A percentile compares a stretch with the other conserved stretches of the same genome.
Conservation (phyloP, 176 grass and related monocot genomes). For the Dendrocalamus sinicus region DNA sequence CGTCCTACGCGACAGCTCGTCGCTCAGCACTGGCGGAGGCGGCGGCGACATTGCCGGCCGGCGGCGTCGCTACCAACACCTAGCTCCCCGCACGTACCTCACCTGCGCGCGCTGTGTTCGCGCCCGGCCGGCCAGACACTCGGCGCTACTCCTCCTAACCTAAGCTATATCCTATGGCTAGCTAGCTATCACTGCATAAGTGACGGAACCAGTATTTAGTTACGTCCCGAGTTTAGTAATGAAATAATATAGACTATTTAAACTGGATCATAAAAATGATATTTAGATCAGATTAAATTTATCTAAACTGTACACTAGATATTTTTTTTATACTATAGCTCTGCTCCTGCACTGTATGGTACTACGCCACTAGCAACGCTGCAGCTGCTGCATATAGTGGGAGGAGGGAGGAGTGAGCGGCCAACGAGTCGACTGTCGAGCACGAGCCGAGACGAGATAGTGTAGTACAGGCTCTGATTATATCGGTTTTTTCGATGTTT, state of each 20-base stretch:
- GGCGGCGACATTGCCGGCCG: slow-evolving; percentile 46
- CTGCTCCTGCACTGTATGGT: slow-evolving; percentile 21
- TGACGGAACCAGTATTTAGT: accelerated
- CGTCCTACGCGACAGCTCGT: slow-evolving; percentile 71
- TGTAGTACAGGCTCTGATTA: no score
- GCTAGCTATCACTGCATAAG: slow-evolving; percentile 31
- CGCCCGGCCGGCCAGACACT: background rate
- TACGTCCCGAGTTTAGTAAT: no score
- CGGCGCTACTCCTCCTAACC: slow-evolving; percentile 19
- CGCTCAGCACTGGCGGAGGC: slow-evolving; percentile 59
- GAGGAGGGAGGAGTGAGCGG: background rate
- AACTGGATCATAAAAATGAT: no score
- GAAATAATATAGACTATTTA: no score
- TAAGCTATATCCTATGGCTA: background rate
- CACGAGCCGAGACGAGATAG: background rate
- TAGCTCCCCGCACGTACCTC: background rate
- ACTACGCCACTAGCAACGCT: slow-evolving; percentile 9
- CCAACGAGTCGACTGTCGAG: background rate
- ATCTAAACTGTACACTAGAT: no score
- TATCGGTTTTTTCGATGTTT: no score
- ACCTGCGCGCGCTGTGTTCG: background rate
- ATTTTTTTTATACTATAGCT: no score
- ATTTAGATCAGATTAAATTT: no score
- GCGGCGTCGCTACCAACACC: background rate
- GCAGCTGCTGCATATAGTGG: slow-evolving; percentile 14